Evolutionary conservation across 345 rosid species (phyloP), one percentile per base, ranked within the genome.

Genomic region (Boechera stricta): DNA sequence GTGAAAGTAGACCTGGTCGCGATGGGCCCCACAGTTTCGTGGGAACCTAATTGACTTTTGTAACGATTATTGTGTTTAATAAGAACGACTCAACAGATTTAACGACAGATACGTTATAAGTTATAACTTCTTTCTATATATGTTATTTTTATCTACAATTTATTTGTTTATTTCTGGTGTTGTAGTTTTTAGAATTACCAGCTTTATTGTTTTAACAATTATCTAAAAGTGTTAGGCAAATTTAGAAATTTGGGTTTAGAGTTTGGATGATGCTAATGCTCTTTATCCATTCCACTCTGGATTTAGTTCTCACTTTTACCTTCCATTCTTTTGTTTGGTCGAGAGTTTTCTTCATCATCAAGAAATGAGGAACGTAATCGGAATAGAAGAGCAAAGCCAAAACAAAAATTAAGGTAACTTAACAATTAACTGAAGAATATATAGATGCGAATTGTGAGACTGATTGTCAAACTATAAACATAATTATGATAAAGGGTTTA

Each of bases 31-130:
- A 70, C 75, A 24, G 71, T 62, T 63, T 63, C 65, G 80, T 77
- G 75, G 80, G 75, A 62, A 69, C 71, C 80, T 71, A 70, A 63
- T 77, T 77, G 75, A 77, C 75, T 70, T 77, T 77, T 69, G 64
- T 41, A 52, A 69, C 70, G 64, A 69, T 68, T 31, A 4, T 4
- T 61, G 57, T 76, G 39, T 69, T 62, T 69, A 54, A 52, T 70
- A 69, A 77, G 80, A 77, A 54, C 42, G 39, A 70, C 70, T 77
- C 75, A 77, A 77, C 80, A 54, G 71, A 69, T 63, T 62, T 52
- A 77, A 76, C 56, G 62, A 76, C 55, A 41, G 55, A 58, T 42
- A 63, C 73, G 59, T 75, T 65, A 10, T 38, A 64, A 35, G 29
- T 59, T 75, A 59, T 60, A 76, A 68, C 79, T 57, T 68, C 56